Evolutionary conservation across 768 basidiomycete genomes (phyloP).

Genomic region (Leccinum uliginosum): DNA sequence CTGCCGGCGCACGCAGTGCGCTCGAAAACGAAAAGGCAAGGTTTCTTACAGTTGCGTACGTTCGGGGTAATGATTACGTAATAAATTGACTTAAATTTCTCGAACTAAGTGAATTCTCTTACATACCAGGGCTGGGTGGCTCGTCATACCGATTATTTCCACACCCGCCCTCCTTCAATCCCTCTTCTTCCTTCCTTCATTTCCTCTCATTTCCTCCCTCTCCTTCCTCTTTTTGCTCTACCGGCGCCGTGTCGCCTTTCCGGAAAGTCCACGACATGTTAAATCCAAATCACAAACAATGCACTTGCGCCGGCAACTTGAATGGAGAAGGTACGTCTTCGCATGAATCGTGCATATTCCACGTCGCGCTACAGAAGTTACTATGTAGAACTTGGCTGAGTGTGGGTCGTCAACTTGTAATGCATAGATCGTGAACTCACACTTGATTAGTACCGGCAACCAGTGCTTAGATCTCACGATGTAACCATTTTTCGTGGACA

Average conservation of each 20-base stretch:
- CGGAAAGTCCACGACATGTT: background rate
- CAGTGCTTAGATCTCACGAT: no score
- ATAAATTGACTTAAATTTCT: no score
- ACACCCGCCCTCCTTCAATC: background rate
- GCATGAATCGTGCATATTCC: background rate
- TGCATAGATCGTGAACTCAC: no score
- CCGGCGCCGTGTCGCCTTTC: background rate
- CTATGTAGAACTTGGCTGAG: background rate
- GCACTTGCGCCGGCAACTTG: background rate
- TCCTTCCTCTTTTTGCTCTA: background rate
- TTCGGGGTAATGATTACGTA: no score
- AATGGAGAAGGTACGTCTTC: background rate
- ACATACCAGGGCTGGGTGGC: background rate
- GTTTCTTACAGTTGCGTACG: no score
- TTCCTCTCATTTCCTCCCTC: no score
- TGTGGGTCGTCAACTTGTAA: background rate
- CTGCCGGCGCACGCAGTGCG: no score
- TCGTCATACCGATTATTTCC: conserved; percentile 5
- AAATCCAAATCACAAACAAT: background rate
- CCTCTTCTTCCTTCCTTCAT: no score
- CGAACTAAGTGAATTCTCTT: conserved; percentile 5
- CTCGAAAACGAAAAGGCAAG: no score
- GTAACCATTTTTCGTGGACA: no score
- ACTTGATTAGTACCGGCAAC: no score
- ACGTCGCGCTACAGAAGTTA: no score